Evolutionary conservation across 2,329 filamentous ascomycete species (phyloP), one percentile per base, ranked within the genome.

Genomic region (Elsinoe australis): DNA sequence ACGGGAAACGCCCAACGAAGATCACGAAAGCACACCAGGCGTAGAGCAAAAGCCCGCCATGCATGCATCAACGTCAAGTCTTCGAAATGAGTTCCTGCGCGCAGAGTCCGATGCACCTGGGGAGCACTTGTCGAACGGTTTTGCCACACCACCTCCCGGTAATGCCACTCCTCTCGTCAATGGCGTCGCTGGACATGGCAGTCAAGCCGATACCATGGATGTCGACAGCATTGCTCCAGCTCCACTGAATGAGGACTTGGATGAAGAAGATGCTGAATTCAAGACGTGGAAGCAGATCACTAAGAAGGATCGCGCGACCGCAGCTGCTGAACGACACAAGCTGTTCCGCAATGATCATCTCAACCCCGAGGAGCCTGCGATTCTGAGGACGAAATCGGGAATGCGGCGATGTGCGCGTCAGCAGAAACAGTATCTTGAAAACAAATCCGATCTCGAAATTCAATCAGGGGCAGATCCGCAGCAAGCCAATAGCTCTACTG

Each of bases 281-380:
- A 94, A 94, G 64, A 85, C 92, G 28, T 98, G 94, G 92, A 98
- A 96, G 69, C 90, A 96, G 66, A 87, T 95, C 32, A 98, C 92
- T 1, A 96, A 96, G 68, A 95, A 92, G 63, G 89, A 95, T 59
- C 82, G 92, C 53, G 92, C 92, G 3, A 71, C 84, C 18, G 80
- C 90, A 47, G 85, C 92, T 51, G 87, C 89, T 54, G 87, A 95
- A 62, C 79, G 92, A 24, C 82, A 88, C 64, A 79, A 85, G 31
- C 76, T 98, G 10, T 95, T 98, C 68, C 84, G 83, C 52, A 85
- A 83, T 44, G 83, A 88, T 58, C 86, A 82, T 59, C 72, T 98
- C 42, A 94, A 95, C 60, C 66, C 77, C 0, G 92, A 98, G 22
- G 87, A 94, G 53, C 87, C 88, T 14, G 92, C 92, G 10, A 71